These are phyloP conservation scores for Cubamyces lactineus DNA, from an alignment of 768 basidiomycete species.

Conservation along the genomic window DNA sequence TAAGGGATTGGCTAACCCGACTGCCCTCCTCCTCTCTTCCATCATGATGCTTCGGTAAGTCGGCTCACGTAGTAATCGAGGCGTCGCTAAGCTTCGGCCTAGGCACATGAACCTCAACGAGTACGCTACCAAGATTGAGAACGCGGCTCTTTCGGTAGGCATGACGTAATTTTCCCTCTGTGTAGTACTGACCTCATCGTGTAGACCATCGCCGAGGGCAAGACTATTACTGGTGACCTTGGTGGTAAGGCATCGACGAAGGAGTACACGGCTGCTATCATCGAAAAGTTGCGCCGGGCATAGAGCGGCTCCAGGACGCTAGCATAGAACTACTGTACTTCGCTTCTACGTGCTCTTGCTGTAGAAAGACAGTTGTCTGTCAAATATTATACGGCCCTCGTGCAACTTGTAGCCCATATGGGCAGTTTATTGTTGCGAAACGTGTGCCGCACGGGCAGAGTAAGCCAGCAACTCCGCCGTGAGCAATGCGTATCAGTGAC, in stretches of 20 bases:
- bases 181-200: conserved; percentile 16
- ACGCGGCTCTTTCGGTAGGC: conserved; percentile 85
- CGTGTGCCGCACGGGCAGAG: conserved; percentile 5
- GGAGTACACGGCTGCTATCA: conserved; percentile 90
- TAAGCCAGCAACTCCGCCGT: conserved; percentile 9
- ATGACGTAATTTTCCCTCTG: not conserved
- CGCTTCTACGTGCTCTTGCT: conserved; percentile 16
- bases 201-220: conserved; percentile 97
- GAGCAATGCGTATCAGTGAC: conserved; percentile 23
- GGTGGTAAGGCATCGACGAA: conserved; percentile 90
- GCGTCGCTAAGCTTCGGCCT: conserved; percentile 31
- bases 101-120: conserved; percentile 93
- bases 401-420: not conserved
- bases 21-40: conserved; percentile 92
- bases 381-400: conserved; percentile 3
- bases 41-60: conserved; percentile 96
- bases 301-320: conserved; percentile 21
- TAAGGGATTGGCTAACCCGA: conserved; percentile 97
- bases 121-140: conserved; percentile 88
- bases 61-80: conserved; percentile 19
- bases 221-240: conserved; percentile 91
- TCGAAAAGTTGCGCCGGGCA: conserved; percentile 58
- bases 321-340: conserved; percentile 24
- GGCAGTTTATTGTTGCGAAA: conserved; percentile 11
- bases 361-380: conserved; percentile 10